These are phyloP conservation scores for Epichloe uncinata DNA, from an alignment of 2,329 filamentous ascomycete species.

Conservation along the genomic window DNA sequence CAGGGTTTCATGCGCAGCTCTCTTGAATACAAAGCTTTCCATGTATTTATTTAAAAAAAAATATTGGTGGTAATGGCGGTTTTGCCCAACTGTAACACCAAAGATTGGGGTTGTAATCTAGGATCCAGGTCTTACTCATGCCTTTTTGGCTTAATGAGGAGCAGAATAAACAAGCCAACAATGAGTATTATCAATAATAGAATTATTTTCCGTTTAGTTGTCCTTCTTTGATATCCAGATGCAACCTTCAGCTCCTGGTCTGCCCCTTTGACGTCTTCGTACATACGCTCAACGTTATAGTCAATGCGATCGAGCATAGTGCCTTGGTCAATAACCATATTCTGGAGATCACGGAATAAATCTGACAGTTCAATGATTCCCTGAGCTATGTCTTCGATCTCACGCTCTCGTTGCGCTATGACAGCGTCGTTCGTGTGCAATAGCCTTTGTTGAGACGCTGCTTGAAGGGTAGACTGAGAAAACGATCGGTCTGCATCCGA, in stretches of 20 bases:
- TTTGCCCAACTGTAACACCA: neutral
- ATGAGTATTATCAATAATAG: constrained; percentile 76
- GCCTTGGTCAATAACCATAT: constrained; percentile 87
- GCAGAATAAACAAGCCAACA: constrained; percentile 71
- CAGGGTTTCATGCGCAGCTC: too few relatives aligned
- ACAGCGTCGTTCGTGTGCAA: constrained; percentile 65
- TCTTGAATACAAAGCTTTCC: too few relatives aligned
- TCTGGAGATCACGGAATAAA: constrained; percentile 91
- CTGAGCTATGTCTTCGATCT: constrained; percentile 96
- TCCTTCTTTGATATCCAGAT: constrained; percentile 76
- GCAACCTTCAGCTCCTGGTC: constrained; percentile 85
- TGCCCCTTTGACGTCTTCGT: constrained; percentile 81
- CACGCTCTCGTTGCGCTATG: constrained; percentile 84
- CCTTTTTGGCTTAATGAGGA: constrained; percentile 66
- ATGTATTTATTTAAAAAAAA: too few relatives aligned
- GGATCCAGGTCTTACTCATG: constrained; percentile 11
- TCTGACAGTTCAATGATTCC: constrained; percentile 95
- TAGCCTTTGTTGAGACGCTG: constrained; percentile 54
- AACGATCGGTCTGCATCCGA: constrained; percentile 88
- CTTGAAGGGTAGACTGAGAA: constrained; percentile 77
- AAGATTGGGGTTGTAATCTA: neutral
- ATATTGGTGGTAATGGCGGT: neutral
- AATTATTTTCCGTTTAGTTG: constrained; percentile 86
- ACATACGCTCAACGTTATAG: constrained; percentile 95
- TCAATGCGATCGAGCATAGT: constrained; percentile 90